Base-by-base conservation (phyloP, 306 rosid species). In the Vigna angularis region DNA sequence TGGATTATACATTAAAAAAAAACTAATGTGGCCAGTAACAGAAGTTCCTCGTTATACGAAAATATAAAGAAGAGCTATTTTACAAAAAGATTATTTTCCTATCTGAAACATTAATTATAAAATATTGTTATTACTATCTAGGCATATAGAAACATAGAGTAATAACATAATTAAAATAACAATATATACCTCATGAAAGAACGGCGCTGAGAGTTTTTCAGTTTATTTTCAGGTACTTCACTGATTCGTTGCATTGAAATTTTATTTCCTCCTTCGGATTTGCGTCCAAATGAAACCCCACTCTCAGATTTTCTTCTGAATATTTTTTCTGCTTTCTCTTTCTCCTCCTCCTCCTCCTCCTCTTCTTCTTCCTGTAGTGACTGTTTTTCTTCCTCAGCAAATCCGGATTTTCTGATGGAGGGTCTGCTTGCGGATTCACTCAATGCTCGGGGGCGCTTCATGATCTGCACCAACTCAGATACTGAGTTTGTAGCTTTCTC, bases 371-470 rank as follows among this genome's bases (percentile, higher is more conserved):
- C 84, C 17, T 73, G 83, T 22, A 85, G 82, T 75, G 7, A 13
- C 28, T 83, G 79, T 28, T 76, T 83, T 26, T 77, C 86, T 28
- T 87, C 84, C 61, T 65, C 68, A 2, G 71, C 83, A 57, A 82
- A 86, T 40, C 72, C 91, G 5, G 99, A 88, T 76, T 83, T 86
- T 88, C 87, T 86, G 28, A 82, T 24, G 12, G 76, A 77, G 66
- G 93, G 96, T 20, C 86, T 96, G 62, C 79, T 86, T 61, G 68
- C 79, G 4, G 99, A 95, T 80, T 92, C 98, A 52, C 99, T 93
- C 17, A 91, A 72, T 38, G 98, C 92, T 42, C 97, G 86, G 3
- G 99, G 99, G 50, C 97, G 93, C 82, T 86, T 95, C 83, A 95
- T 89, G 2, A 97, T 98, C 42, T 81, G 79, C 16, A 95, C 66